These are phyloP conservation scores for Metarhizium guizhouense DNA, from an alignment of 2,329 filamentous ascomycete species.

Conservation along the genomic window DNA sequence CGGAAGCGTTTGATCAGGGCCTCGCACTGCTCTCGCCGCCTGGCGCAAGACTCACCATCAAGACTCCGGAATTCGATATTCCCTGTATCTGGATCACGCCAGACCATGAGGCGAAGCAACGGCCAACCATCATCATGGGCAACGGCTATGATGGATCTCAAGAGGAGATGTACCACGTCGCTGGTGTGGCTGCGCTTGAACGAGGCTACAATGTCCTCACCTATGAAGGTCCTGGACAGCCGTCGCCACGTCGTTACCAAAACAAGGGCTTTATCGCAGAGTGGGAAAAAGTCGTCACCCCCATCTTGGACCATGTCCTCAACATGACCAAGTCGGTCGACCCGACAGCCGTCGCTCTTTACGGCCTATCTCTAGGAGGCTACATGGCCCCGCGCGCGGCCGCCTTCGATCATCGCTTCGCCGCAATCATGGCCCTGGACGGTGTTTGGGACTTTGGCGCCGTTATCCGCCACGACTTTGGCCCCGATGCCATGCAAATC, in stretches of 20 bases:
- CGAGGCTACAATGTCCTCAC: conserved; percentile 32
- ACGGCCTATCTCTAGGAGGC: conserved; percentile 33
- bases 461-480: conserved; percentile 1
- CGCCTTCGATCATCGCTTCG: conserved; percentile 33
- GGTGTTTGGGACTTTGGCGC: conserved; percentile 25
- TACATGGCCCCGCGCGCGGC: conserved; percentile 31
- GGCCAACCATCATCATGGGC: conserved; percentile 30
- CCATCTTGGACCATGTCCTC: conserved; percentile 29
- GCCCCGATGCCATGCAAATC: background rate
- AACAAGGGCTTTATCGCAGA: conserved; percentile 33
- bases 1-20: conserved; percentile 27
- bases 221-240: conserved; percentile 38
- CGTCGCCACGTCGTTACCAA: conserved; percentile 29
- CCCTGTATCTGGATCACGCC: conserved; percentile 20
- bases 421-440: conserved; percentile 29
- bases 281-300: conserved; percentile 31
- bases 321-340: conserved; percentile 18
- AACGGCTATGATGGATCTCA: conserved; percentile 32
- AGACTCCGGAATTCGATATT: conserved; percentile 21
- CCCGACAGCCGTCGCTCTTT: conserved; percentile 20
- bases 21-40: conserved; percentile 22
- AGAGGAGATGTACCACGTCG: conserved; percentile 31
- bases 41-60: conserved; percentile 22
- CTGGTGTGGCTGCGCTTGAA: conserved; percentile 22
- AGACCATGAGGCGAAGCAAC: conserved; percentile 3